Percentiles rank a stretch among this genome's conserved stretches.
Evolutionary conservation across 129 eudicot genomes (phyloP).

Genomic region (Logfia minima): DNA sequence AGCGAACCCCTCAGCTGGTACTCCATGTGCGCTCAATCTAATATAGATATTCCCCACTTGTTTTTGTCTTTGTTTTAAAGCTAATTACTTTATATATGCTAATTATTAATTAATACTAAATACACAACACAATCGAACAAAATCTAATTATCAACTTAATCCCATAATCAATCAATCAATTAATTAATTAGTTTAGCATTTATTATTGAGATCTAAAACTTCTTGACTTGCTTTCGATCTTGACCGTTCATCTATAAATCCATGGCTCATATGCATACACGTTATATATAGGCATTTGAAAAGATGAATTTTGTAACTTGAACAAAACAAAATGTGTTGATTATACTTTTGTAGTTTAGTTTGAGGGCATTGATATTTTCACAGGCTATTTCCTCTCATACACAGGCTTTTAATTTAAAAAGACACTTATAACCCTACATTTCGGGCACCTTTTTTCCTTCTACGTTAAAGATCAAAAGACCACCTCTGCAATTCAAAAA

Average conservation of each 20-base stretch:
- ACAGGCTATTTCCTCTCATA: no score
- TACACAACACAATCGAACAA: background rate
- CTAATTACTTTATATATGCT: background rate
- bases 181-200: background rate
- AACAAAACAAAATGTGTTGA: no score
- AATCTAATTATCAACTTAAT: slow-evolving; percentile 11
- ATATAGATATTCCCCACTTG: slow-evolving; percentile 57
- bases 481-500: no score
- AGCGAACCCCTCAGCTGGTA: slow-evolving; percentile 30
- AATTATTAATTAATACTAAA: background rate
- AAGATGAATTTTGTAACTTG: no score
- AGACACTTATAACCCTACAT: no score
- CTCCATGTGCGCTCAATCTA: slow-evolving; percentile 76
- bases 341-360: no score
- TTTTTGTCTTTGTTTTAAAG: slow-evolving; percentile 13
- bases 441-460: no score
- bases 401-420: no score
- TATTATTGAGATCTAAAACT: background rate
- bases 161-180: background rate
- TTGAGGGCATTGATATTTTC: no score
- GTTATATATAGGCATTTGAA: no score
- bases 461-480: no score
- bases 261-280: background rate
- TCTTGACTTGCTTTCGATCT: background rate
- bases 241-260: background rate